Percentiles rank a stretch among this genome's conserved stretches.
These are phyloP conservation scores for Caryopteris hybrid DNA, from an alignment of 305 asterid genomes.

Conservation along the genomic window DNA sequence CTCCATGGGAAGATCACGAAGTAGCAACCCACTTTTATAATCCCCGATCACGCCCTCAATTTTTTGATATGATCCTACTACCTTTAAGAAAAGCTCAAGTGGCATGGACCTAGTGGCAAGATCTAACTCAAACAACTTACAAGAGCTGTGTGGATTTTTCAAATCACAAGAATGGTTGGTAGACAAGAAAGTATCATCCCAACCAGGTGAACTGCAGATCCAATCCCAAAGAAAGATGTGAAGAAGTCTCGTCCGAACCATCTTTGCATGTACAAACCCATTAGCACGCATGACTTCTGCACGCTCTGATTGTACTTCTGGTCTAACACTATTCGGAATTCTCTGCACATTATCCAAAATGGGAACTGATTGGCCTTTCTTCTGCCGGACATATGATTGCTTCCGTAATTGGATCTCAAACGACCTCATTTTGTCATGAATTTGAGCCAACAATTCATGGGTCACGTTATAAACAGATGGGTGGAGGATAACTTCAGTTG, in stretches of 20 bases:
- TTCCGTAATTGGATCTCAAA: conserved; percentile 65
- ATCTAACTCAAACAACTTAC: conserved; percentile 64
- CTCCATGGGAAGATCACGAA: conserved; percentile 65
- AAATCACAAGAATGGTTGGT: conserved; percentile 41
- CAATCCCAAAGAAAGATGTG: conserved; percentile 80
- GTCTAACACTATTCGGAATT: conserved; percentile 37
- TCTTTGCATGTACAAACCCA: conserved; percentile 77
- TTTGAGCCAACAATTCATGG: conserved; percentile 59
- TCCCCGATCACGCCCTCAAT: conserved; percentile 62
- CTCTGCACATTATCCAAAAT: conserved; percentile 65
- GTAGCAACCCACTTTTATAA: conserved; percentile 58
- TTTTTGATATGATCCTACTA: conserved; percentile 69
- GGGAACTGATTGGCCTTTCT: conserved; percentile 51
- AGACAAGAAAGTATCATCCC: conserved; percentile 51
- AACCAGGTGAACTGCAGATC: conserved; percentile 46
- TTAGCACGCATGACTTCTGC: conserved; percentile 65
- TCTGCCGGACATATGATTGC: conserved; percentile 43
- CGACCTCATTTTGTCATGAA: conserved; percentile 71
- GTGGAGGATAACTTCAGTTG: conserved; percentile 73
- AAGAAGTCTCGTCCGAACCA: conserved; percentile 86
- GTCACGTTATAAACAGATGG: conserved; percentile 54
- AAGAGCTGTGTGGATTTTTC: conserved; percentile 79
- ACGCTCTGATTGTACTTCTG: conserved; percentile 47
- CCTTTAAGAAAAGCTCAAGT: conserved; percentile 80
- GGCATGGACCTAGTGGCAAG: conserved; percentile 75